Conservation (phyloP, 2,329 filamentous ascomycete species). For the Paraphaeosphaeria minitans region DNA sequence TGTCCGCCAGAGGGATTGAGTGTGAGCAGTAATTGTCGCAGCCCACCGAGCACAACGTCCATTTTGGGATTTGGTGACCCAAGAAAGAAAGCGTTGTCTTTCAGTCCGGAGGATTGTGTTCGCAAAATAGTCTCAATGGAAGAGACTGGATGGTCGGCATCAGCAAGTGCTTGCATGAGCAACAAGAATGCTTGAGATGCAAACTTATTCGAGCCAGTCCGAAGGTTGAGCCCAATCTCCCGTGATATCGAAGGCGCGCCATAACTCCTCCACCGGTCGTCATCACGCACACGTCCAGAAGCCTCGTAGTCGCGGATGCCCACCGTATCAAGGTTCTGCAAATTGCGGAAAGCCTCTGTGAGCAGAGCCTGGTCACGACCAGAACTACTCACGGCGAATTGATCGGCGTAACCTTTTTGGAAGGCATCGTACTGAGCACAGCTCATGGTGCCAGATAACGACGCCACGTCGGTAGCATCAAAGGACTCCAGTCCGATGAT, state of each 20-base stretch:
- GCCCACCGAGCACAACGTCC: conserved; percentile 50
- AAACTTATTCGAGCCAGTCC: conserved; percentile 16
- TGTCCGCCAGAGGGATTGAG: conserved; percentile 21
- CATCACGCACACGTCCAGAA: conserved; percentile 56
- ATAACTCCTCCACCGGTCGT: conserved; percentile 60
- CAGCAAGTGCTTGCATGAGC: conserved; percentile 29
- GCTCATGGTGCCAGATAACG: neutral
- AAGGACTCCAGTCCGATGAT: conserved; percentile 54
- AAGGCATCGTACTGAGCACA: conserved; percentile 20
- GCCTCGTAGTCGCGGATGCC: conserved; percentile 66
- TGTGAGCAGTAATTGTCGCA: conserved; percentile 55
- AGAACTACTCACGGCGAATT: conserved; percentile 40
- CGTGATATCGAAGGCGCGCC: conserved; percentile 51
- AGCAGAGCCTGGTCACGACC: conserved; percentile 62
- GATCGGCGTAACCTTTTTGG: conserved; percentile 29
- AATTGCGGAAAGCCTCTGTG: conserved; percentile 59
- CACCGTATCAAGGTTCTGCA: conserved; percentile 61
- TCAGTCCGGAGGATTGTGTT: conserved; percentile 43
- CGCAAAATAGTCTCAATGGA: conserved; percentile 57
- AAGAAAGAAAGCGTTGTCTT: conserved; percentile 52
- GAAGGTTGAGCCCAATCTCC: conserved; percentile 43
- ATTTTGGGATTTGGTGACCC: conserved; percentile 37
- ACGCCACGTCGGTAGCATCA: neutral
- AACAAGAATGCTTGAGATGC: conserved; percentile 24
- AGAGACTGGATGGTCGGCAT: conserved; percentile 44